These are phyloP conservation scores for Stephanocyclus meneghinianus DNA, from an alignment of 352 stramenopile species.

Conservation along the genomic window DNA sequence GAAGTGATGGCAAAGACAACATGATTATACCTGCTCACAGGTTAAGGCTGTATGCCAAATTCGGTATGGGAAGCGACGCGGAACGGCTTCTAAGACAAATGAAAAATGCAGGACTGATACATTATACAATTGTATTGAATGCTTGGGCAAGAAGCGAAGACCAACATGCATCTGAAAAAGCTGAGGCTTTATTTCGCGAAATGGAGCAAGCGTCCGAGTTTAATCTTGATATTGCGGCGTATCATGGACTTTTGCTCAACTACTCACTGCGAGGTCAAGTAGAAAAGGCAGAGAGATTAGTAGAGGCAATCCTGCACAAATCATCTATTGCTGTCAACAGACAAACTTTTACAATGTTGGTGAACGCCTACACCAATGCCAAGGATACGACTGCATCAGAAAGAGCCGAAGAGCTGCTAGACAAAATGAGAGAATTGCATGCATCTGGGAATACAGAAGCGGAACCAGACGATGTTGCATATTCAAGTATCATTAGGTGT, in stretches of 20 bases:
- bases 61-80: conserved; percentile 30
- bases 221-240: conserved; percentile 43
- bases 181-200: conserved; percentile 37
- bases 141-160: conserved; percentile 49
- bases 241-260: conserved; percentile 47
- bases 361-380: conserved; percentile 35
- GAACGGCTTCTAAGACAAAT: conserved; percentile 43
- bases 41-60: conserved; percentile 46
- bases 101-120: conserved; percentile 35
- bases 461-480: conserved; percentile 44
- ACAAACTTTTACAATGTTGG: conserved; percentile 45
- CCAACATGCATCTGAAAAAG: conserved; percentile 22
- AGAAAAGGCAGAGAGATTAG: conserved; percentile 28
- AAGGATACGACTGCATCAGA: conserved; percentile 16
- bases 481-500: conserved; percentile 41
- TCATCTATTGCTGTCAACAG: neutral
- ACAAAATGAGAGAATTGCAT: conserved; percentile 55
- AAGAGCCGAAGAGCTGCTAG: conserved; percentile 39
- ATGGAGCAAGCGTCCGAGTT: conserved; percentile 38
- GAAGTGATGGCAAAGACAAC: conserved; percentile 15
- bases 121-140: conserved; percentile 48
- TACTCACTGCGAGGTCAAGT: conserved; percentile 43
- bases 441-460: conserved; percentile 42
- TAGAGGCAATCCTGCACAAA: neutral
- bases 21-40: conserved; percentile 24